These are phyloP conservation scores for Spiromastix sp. DNA, from an alignment of 2,329 filamentous ascomycete species.

Conservation along the genomic window DNA sequence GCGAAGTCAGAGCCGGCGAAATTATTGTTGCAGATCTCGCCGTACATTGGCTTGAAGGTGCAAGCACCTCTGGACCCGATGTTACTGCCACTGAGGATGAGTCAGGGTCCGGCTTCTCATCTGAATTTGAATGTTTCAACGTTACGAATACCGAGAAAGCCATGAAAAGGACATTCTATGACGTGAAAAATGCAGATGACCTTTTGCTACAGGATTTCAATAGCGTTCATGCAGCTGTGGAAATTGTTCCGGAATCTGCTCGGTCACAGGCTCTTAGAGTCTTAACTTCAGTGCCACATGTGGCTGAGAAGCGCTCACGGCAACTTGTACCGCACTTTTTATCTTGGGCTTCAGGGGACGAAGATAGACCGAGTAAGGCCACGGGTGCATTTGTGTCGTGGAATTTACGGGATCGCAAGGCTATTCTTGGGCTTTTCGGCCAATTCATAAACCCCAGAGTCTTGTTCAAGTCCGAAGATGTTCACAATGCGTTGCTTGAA, in stretches of 20 bases:
- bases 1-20: slow-evolving; percentile 60
- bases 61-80: slow-evolving; percentile 8
- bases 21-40: slow-evolving; percentile 59
- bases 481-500: slow-evolving; percentile 62
- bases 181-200: slow-evolving; percentile 44
- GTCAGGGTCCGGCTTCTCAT: slow-evolving; percentile 19
- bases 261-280: slow-evolving; percentile 72
- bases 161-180: slow-evolving; percentile 42
- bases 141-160: slow-evolving; percentile 48
- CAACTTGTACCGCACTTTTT: slow-evolving; percentile 78
- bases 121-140: slow-evolving; percentile 75
- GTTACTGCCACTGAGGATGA: slow-evolving; percentile 10
- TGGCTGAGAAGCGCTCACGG: slow-evolving; percentile 80
- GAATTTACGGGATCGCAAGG: slow-evolving; percentile 63
- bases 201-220: slow-evolving; percentile 56
- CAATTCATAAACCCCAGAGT: slow-evolving; percentile 81
- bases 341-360: slow-evolving; percentile 57
- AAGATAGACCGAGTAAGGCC: slow-evolving; percentile 22
- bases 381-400: slow-evolving; percentile 17
- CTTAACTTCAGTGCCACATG: slow-evolving; percentile 57
- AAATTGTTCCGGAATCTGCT: slow-evolving; percentile 37
- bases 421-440: slow-evolving; percentile 68
- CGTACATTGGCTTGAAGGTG: slow-evolving; percentile 60
- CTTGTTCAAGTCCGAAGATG: slow-evolving; percentile 65
- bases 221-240: slow-evolving; percentile 41